phyloP scores from a whole-genome alignment of 1,284 basidiomycete genomes.

The Malassezia obtusa region DNA sequence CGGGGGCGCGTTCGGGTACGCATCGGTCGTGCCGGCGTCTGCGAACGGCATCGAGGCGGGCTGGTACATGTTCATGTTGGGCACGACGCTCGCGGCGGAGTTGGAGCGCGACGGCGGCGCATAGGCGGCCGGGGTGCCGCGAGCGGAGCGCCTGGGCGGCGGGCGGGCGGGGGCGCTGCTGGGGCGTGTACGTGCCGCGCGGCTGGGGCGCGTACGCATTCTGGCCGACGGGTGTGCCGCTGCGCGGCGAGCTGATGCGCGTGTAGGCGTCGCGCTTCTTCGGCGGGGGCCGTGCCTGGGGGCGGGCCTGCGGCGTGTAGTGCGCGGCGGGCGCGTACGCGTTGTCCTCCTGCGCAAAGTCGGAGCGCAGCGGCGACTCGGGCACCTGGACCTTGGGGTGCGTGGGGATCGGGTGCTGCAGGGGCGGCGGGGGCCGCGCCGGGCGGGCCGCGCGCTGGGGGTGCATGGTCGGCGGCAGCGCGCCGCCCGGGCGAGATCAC shows the following conservation, averaged over 20 bases:
- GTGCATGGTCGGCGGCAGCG: conserved; percentile 28
- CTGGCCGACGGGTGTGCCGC: background rate
- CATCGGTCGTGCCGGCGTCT: background rate
- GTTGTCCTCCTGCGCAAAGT: conserved; percentile 1
- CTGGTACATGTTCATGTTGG: conserved; percentile 10
- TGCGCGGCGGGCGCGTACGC: conserved; percentile 6
- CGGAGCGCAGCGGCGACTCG: conserved; percentile 31
- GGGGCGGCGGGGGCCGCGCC: conserved; percentile 33
- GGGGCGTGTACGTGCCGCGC: background rate
- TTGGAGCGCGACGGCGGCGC: conserved; percentile 9
- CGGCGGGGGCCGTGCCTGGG: conserved; percentile 4
- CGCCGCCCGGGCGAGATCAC: background rate
- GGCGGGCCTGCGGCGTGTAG: background rate
- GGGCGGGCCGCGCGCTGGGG: conserved; percentile 19
- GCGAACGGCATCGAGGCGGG: background rate
- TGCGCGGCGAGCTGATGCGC: conserved; percentile 13
- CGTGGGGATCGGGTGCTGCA: conserved; percentile 45
- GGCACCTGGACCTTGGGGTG: conserved; percentile 32
- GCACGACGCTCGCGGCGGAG: conserved; percentile 8
- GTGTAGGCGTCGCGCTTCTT: conserved; percentile 4
- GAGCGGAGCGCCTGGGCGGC: background rate
- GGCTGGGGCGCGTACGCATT: background rate
- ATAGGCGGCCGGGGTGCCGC: background rate
- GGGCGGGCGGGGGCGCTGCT: background rate
- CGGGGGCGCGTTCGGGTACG: background rate